A percentile compares a stretch with the other conserved stretches of the same genome.
These are phyloP conservation scores for Apophysomyces elegans DNA, from an alignment of 371 early-diverging fungal genomes.

Conservation along the genomic window DNA sequence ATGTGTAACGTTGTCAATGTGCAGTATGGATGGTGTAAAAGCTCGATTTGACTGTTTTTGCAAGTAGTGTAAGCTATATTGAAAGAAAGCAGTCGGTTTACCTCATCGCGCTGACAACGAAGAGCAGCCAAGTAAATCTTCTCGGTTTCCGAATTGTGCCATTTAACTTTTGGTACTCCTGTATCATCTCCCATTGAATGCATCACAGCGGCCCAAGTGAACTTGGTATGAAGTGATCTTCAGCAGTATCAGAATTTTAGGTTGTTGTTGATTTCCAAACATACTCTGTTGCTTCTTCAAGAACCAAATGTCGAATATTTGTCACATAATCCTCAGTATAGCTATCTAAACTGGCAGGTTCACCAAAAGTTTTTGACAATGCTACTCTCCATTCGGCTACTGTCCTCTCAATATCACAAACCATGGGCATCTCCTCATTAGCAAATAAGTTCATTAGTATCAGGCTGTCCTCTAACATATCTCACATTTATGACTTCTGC, in stretches of 20 bases:
- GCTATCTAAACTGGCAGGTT: background rate
- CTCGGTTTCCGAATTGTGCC: background rate
- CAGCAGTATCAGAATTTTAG: background rate
- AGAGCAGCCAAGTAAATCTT: background rate
- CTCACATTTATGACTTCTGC: background rate
- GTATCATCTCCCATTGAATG: constrained; percentile 1
- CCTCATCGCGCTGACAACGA: background rate
- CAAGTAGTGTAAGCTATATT: background rate
- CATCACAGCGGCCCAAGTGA: background rate
- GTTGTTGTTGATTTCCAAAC: background rate
- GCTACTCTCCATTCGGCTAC: background rate
- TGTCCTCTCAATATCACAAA: background rate
- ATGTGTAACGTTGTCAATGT: background rate
- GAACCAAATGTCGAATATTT: background rate
- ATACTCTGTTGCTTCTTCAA: constrained; percentile 3
- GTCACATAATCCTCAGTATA: background rate
- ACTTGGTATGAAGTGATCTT: constrained; percentile 2
- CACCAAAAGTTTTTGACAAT: background rate
- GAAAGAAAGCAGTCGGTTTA: background rate
- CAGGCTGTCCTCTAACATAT: background rate
- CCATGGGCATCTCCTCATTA: background rate
- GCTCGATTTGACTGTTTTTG: background rate
- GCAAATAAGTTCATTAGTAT: background rate
- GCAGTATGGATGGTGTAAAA: background rate
- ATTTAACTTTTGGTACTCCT: background rate